Percentiles rank a stretch among this genome's conserved stretches.
Evolutionary conservation across 139 green algal genomes (phyloP).

Genomic region (Zygnema cylindricum): DNA sequence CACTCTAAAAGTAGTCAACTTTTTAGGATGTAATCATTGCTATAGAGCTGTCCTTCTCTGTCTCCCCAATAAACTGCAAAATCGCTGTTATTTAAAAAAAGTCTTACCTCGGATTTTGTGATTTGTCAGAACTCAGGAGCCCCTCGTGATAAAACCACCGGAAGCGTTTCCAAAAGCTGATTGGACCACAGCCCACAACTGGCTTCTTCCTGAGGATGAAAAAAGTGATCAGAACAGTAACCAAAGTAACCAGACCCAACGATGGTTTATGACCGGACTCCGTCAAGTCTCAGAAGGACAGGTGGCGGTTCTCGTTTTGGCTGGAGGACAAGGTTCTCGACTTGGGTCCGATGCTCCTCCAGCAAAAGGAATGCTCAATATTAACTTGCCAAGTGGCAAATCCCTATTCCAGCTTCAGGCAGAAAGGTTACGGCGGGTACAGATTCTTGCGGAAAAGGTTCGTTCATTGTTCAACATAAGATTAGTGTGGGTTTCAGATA

Average conservation of each 20-base stretch:
- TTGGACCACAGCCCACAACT: not conserved
- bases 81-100: too few relatives aligned
- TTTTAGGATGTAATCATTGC: too few relatives aligned
- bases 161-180: constrained; percentile 2
- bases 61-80: too few relatives aligned
- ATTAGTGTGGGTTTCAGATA: too few relatives aligned
- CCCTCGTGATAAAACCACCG: not conserved
- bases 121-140: too few relatives aligned
- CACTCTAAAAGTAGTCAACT: too few relatives aligned
- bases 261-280: constrained; percentile 40
- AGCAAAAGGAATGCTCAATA: constrained; percentile 87
- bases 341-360: constrained; percentile 80
- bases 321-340: constrained; percentile 72
- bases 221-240: too few relatives aligned
- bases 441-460: too few relatives aligned
- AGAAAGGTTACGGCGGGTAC: constrained; percentile 81
- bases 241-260: not conserved
- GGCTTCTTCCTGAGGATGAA: not conserved
- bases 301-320: constrained; percentile 39
- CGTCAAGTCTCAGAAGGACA: constrained; percentile 10
- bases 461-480: too few relatives aligned
- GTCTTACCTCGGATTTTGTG: too few relatives aligned
- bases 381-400: constrained; percentile 87
- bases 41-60: too few relatives aligned
- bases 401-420: constrained; percentile 90